A percentile compares a stretch with the other conserved stretches of the same genome.
These are phyloP conservation scores for Phlebiopsis gigantea DNA, from an alignment of 768 basidiomycete species.

Conservation along the genomic window DNA sequence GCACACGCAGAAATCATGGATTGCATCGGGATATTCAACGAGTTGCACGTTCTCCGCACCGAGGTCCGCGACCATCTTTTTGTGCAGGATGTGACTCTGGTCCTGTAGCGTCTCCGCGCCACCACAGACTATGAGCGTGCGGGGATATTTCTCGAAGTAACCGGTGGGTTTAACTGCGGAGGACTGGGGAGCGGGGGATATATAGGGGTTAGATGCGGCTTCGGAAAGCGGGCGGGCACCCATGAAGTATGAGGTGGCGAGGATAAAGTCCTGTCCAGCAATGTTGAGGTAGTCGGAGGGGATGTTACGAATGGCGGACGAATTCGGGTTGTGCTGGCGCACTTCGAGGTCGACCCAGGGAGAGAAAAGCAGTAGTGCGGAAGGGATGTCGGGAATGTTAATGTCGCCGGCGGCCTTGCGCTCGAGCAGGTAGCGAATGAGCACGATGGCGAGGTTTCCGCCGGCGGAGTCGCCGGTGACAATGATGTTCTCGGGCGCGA, in stretches of 20 bases:
- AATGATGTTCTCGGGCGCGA: conserved; percentile 34
- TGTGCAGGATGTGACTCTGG: conserved; percentile 26
- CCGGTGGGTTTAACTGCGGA: not conserved
- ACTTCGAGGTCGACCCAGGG: not conserved
- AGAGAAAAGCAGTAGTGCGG: not conserved
- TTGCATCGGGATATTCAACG: conserved; percentile 44
- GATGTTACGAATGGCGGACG: not conserved
- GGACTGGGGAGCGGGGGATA: conserved; percentile 4
- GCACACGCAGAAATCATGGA: conserved; percentile 25
- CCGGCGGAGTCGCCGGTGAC: conserved; percentile 50
- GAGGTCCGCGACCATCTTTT: conserved; percentile 14
- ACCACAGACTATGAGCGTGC: conserved; percentile 27
- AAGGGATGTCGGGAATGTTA: not conserved
- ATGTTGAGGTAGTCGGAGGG: not conserved
- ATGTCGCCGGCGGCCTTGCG: not conserved
- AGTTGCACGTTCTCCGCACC: conserved; percentile 35
- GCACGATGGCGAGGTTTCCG: conserved; percentile 39
- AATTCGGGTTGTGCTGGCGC: not conserved
- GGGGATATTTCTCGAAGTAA: conserved; percentile 26
- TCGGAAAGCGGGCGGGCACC: not conserved
- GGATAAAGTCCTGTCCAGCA: not conserved
- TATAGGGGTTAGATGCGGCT: not conserved
- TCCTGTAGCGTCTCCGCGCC: conserved; percentile 30
- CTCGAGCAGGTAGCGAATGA: conserved; percentile 35
- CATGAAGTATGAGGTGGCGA: not conserved